Evolutionary conservation across 2,329 filamentous ascomycete species (phyloP).

Genomic region (Sclerotinia trifoliorum): DNA sequence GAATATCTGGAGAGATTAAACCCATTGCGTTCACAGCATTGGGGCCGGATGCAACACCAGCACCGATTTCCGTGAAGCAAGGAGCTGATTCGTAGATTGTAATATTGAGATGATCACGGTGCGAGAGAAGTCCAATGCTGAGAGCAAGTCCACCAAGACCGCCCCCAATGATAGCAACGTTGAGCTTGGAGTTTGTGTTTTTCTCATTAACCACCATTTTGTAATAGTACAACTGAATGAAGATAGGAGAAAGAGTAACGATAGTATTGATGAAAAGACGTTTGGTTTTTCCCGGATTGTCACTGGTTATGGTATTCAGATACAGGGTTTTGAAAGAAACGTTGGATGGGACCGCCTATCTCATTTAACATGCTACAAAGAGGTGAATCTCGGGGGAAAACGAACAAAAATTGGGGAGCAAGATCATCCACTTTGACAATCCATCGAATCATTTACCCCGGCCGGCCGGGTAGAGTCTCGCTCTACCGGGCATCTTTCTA

Average conservation of each 20-base stretch:
- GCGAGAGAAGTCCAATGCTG: constrained; percentile 26
- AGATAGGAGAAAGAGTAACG: neutral
- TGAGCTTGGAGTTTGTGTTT: neutral
- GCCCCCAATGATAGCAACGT: constrained; percentile 32
- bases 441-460: too few relatives aligned
- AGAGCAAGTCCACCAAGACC: constrained; percentile 31
- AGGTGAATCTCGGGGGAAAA: too few relatives aligned
- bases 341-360: too few relatives aligned
- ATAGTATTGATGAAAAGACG: neutral
- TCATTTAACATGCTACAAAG: neutral
- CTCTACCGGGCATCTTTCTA: too few relatives aligned
- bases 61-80: constrained; percentile 31
- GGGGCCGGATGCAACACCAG: constrained; percentile 29
- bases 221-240: neutral
- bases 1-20: constrained; percentile 27
- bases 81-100: constrained; percentile 31
- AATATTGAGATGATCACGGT: constrained; percentile 14
- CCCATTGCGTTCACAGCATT: constrained; percentile 27
- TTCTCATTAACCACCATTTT: neutral
- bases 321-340: neutral
- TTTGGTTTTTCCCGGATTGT: neutral
- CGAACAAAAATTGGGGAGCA: too few relatives aligned
- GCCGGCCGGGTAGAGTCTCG: too few relatives aligned
- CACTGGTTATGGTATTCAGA: neutral
- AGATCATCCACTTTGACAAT: too few relatives aligned